A percentile compares a stretch with the other conserved stretches of the same genome.
These are phyloP conservation scores for Gaultheria prostrata DNA, from an alignment of 148 eudicot species.

Conservation along the genomic window DNA sequence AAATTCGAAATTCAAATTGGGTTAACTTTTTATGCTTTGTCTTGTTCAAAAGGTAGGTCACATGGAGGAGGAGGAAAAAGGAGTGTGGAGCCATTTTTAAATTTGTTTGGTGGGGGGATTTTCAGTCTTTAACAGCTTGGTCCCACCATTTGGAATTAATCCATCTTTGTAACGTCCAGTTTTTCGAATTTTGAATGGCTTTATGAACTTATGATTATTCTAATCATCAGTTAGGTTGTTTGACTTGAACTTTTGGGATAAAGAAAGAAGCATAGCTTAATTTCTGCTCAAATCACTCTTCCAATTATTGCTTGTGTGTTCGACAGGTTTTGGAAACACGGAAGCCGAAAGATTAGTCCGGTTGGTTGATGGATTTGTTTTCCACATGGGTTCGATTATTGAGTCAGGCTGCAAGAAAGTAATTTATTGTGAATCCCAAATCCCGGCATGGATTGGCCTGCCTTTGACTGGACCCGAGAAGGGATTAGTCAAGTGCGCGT, in stretches of 20 bases:
- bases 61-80: not conserved
- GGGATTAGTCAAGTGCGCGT: too few species aligned
- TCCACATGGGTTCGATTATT: too few species aligned
- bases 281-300: too few species aligned
- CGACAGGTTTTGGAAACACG: not conserved
- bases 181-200: slow-evolving; percentile 6
- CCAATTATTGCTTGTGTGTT: too few species aligned
- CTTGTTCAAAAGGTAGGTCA: not conserved
- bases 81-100: not conserved
- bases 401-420: too few species aligned
- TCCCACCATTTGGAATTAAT: slow-evolving; percentile 1
- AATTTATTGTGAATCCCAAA: too few species aligned
- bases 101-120: not conserved
- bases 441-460: too few species aligned
- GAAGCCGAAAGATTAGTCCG: too few species aligned
- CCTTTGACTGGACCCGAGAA: too few species aligned
- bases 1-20: slow-evolving; percentile 12
- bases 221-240: not conserved
- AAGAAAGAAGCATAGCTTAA: not conserved
- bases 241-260: not conserved
- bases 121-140: slow-evolving; percentile 1
- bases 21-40: not conserved
- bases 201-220: not conserved
- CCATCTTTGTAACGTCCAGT: not conserved
- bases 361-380: too few species aligned